Evolutionary conservation across 495 filamentous ascomycete species (phyloP).

Genomic region (Copromyces sp.): DNA sequence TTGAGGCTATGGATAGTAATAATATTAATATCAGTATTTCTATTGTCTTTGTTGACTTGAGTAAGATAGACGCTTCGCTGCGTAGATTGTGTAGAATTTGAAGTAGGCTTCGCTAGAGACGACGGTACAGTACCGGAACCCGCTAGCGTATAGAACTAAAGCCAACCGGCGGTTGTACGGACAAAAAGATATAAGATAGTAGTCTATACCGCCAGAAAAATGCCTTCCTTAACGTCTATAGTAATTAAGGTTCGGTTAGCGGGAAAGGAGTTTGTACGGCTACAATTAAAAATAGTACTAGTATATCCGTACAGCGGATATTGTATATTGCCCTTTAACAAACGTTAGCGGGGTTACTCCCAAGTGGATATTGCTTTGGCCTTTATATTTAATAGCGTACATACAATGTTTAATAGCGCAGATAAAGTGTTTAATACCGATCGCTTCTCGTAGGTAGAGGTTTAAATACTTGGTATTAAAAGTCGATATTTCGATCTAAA

Average conservation of each 20-base stretch:
- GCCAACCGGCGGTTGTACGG: background rate
- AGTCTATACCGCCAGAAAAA: no score
- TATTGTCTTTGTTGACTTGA: background rate
- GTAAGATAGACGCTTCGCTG: background rate
- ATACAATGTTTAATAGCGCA: background rate
- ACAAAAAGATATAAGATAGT: background rate
- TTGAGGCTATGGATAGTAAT: slow-evolving; percentile 22
- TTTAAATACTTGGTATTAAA: no score
- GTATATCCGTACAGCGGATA: no score
- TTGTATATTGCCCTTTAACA: no score
- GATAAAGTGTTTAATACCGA: background rate
- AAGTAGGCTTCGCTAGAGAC: background rate
- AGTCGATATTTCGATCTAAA: no score
- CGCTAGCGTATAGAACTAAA: background rate
- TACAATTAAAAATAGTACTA: no score
- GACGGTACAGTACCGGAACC: background rate
- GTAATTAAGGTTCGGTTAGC: no score
- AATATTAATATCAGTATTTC: slow-evolving; percentile 16
- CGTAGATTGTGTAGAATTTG: background rate
- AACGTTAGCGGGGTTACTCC: background rate
- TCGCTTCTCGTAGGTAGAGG: background rate
- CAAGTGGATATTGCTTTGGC: background rate
- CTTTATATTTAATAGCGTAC: background rate
- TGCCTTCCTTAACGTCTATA: no score
- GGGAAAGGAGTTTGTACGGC: no score